Evolutionary conservation across 2,329 filamentous ascomycete genomes (phyloP).

Genomic region (Polytolypa hystricis): DNA sequence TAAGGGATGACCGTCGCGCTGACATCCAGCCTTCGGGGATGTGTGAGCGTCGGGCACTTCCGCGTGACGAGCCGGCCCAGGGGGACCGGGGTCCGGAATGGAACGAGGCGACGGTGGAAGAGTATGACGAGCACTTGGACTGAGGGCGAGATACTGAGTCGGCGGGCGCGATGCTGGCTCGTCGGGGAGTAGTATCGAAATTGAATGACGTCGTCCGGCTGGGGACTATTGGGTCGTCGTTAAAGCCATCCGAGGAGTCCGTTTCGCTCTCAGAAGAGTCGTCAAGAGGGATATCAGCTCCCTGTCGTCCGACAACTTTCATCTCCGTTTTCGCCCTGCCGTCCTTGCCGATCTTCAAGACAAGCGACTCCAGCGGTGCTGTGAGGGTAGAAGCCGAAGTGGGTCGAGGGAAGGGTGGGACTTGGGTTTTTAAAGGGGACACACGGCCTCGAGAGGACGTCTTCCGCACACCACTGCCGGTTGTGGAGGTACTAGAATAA

Average conservation of each 20-base stretch:
- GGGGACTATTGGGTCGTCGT: constrained; percentile 27
- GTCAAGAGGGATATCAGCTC: constrained; percentile 32
- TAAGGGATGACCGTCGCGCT: constrained; percentile 20
- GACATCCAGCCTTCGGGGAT: constrained; percentile 21
- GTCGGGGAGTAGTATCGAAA: constrained; percentile 20
- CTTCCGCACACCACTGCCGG: constrained; percentile 28
- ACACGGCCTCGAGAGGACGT: constrained; percentile 32
- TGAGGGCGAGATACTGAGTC: constrained; percentile 28
- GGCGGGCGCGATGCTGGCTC: constrained; percentile 21
- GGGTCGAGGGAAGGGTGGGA: constrained; percentile 22
- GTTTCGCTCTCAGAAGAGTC: constrained; percentile 33
- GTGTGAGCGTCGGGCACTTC: constrained; percentile 16
- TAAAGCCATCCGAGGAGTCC: constrained; percentile 29
- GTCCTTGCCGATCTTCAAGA: constrained; percentile 38
- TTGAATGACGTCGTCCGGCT: constrained; percentile 31
- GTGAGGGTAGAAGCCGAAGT: constrained; percentile 23
- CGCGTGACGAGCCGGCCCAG: constrained; percentile 27
- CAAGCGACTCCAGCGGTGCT: constrained; percentile 30
- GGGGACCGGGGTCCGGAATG: constrained; percentile 32
- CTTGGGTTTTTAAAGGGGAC: constrained; percentile 30
- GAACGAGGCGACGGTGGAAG: constrained; percentile 30
- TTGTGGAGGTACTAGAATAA: constrained; percentile 16
- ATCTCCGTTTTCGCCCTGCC: constrained; percentile 38
- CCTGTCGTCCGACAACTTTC: constrained; percentile 22
- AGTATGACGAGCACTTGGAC: constrained; percentile 34